Conservation (phyloP, 257 asterid species). For the Solanum appendiculatum region DNA sequence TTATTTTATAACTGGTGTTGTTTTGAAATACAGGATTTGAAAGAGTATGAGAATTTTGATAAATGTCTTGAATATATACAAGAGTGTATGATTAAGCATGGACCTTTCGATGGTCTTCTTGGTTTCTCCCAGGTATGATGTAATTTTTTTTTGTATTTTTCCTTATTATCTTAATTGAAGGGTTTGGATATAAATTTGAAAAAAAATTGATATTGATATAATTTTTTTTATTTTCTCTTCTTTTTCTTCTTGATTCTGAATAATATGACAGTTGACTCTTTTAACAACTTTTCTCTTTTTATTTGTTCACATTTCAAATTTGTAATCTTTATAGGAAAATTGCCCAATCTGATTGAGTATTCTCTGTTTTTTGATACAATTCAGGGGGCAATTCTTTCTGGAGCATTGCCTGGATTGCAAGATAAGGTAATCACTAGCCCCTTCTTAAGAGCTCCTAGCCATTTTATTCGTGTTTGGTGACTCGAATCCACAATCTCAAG, state of each 20-base stretch:
- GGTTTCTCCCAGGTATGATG: slow-evolving; percentile 83
- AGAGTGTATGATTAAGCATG: slow-evolving; percentile 55
- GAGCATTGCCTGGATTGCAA: slow-evolving; percentile 76
- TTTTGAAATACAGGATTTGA: slow-evolving; percentile 46
- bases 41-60: slow-evolving; percentile 57
- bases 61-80: slow-evolving; percentile 68
- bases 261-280: background rate
- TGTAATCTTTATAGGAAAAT: too few relatives aligned
- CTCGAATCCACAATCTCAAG: background rate
- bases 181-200: background rate
- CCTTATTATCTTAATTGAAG: background rate
- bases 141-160: background rate
- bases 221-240: background rate
- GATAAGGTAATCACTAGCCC: slow-evolving; percentile 30
- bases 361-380: background rate
- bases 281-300: background rate
- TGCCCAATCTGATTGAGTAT: background rate
- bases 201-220: background rate
- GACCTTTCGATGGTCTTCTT: slow-evolving; percentile 93
- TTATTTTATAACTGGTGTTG: background rate
- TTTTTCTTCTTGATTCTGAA: background rate
- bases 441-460: background rate
- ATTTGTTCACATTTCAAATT: background rate
- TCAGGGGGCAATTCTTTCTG: slow-evolving; percentile 89
- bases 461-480: background rate